A percentile compares a stretch with the other conserved stretches of the same genome.
These are phyloP conservation scores for Linnemannia elongata DNA, from an alignment of 192 early-diverging fungal genomes.

Conservation along the genomic window DNA sequence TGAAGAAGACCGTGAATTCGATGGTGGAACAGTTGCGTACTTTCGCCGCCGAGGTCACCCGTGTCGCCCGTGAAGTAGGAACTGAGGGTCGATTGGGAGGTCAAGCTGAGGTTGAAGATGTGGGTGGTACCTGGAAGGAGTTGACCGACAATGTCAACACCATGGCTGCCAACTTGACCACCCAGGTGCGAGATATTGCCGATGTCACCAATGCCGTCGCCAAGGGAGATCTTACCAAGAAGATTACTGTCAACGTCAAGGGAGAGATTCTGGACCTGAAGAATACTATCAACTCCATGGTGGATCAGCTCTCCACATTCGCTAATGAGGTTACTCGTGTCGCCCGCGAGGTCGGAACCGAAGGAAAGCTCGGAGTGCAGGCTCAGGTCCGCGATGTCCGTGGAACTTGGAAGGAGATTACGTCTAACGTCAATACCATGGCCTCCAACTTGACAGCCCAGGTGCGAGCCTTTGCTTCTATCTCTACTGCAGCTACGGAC, in stretches of 20 bases:
- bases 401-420: slow-evolving; percentile 85
- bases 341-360: slow-evolving; percentile 80
- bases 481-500: slow-evolving; percentile 78
- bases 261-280: slow-evolving; percentile 83
- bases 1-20: slow-evolving; percentile 67
- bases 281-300: slow-evolving; percentile 80
- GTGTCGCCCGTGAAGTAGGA: slow-evolving; percentile 77
- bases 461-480: slow-evolving; percentile 86
- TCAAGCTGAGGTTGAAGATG: slow-evolving; percentile 68
- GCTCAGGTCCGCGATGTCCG: slow-evolving; percentile 79
- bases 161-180: slow-evolving; percentile 69
- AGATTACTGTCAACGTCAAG: slow-evolving; percentile 71
- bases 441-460: slow-evolving; percentile 80
- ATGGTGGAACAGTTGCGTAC: slow-evolving; percentile 69
- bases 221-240: slow-evolving; percentile 68
- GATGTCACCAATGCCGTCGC: slow-evolving; percentile 71
- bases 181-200: slow-evolving; percentile 77
- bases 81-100: slow-evolving; percentile 71
- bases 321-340: slow-evolving; percentile 80
- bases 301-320: slow-evolving; percentile 69
- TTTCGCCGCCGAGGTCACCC: slow-evolving; percentile 74
- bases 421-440: slow-evolving; percentile 83
- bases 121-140: slow-evolving; percentile 69
- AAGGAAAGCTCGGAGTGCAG: slow-evolving; percentile 84
- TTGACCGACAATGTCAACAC: slow-evolving; percentile 73